A percentile compares a stretch with the other conserved stretches of the same genome.
phyloP scores from a whole-genome alignment of 805 yeast species.

The Kregervanrija delftensis region DNA sequence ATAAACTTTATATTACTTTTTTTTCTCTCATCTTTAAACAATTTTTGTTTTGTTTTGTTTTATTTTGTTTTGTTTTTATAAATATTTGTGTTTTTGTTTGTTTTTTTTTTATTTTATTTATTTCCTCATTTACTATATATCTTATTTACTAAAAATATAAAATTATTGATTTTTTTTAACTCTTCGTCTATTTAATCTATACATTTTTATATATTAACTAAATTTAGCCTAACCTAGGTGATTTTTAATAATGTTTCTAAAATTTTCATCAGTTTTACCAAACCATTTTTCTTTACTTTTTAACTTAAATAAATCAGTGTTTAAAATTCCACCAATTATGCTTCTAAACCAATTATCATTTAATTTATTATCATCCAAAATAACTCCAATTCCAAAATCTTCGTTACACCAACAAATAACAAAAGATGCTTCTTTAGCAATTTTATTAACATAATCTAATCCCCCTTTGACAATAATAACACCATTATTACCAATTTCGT shows the following conservation, averaged over 20 bases:
- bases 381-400: slow-evolving; percentile 45
- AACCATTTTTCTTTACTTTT: slow-evolving; percentile 13
- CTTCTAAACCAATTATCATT: slow-evolving; percentile 37
- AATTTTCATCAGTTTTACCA: slow-evolving; percentile 10
- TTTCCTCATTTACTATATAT: not conserved
- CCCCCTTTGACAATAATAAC: slow-evolving; percentile 6
- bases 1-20: no score
- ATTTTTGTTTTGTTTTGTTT: no score
- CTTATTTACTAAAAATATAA: not conserved
- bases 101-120: not conserved
- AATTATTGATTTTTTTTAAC: not conserved
- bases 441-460: slow-evolving; percentile 20
- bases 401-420: slow-evolving; percentile 44
- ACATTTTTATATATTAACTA: no score
- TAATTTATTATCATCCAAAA: slow-evolving; percentile 44
- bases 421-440: slow-evolving; percentile 43
- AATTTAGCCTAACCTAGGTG: no score
- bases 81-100: not conserved
- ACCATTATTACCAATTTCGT: no score
- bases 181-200: no score
- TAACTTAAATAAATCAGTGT: slow-evolving; percentile 30
- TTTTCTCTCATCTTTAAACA: no score
- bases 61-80: not conserved
- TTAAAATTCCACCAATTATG: slow-evolving; percentile 40
- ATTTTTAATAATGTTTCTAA: not conserved